Evolutionary conservation across 306 rosid species (phyloP).

Genomic region (Cucumis sativus): Cucumber_9930_V3 NC_026660.2:577501-578000

Average conservation of each 20-base stretch:
- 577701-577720: neutral
- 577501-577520: neutral
- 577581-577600: neutral
- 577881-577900: constrained; percentile 30
- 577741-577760: neutral
- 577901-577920: constrained; percentile 12
- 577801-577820: constrained; percentile 68
- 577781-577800: constrained; percentile 32
- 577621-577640: neutral
- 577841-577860: constrained; percentile 37
- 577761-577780: neutral
- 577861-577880: constrained; percentile 32
- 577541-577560: neutral
- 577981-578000: constrained; percentile 49
- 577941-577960: constrained; percentile 21
- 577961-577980: constrained; percentile 42
- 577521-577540: neutral
- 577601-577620: neutral
- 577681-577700: neutral
- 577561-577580: neutral
- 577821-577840: constrained; percentile 34
- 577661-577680: neutral
- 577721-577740: neutral
- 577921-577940: neutral
- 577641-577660: neutral